These are phyloP conservation scores for Casaregolazyma suthepensis DNA, from an alignment of 1,139 yeast species.

Conservation along the genomic window DNA sequence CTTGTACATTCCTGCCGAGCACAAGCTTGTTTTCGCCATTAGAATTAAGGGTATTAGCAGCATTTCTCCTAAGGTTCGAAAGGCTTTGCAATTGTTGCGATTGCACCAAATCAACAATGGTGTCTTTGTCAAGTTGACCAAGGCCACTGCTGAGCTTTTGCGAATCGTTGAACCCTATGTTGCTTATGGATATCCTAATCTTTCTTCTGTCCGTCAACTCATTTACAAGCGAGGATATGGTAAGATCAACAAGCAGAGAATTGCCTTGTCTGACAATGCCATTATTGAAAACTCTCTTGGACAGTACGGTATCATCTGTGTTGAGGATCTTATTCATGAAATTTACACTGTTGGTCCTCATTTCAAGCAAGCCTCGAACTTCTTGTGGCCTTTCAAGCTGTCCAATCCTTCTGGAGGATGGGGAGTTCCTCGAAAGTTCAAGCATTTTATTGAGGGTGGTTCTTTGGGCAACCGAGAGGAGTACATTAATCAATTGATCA, in stretches of 20 bases:
- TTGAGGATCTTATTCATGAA: slow-evolving; percentile 99
- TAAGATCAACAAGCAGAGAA: slow-evolving; percentile 98
- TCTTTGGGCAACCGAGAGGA: slow-evolving; percentile 99
- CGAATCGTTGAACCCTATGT: slow-evolving; percentile 98
- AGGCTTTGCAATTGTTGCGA: slow-evolving; percentile 96
- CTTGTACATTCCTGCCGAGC: slow-evolving; percentile 94
- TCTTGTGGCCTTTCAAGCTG: slow-evolving; percentile 99
- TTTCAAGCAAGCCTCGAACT: slow-evolving; percentile 99
- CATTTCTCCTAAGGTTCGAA: slow-evolving; percentile 99
- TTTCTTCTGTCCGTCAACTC: slow-evolving; percentile 92
- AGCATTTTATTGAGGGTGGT: slow-evolving; percentile 99
- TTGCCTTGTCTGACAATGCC: slow-evolving; percentile 88
- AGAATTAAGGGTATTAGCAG: slow-evolving; percentile 99
- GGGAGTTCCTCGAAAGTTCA: slow-evolving; percentile 99
- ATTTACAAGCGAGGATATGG: slow-evolving; percentile 99
- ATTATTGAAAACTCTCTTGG: slow-evolving; percentile 93
- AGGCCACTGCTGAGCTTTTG: slow-evolving; percentile 96
- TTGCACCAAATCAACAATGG: slow-evolving; percentile 98
- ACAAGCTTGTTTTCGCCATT: slow-evolving; percentile 92
- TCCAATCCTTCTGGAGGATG: slow-evolving; percentile 99
- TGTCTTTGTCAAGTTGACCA: slow-evolving; percentile 96
- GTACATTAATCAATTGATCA: slow-evolving; percentile 94
- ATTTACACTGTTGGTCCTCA: slow-evolving; percentile 98
- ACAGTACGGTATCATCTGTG: slow-evolving; percentile 91
- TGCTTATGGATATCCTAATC: slow-evolving; percentile 99